Evolutionary conservation across 176 grass and related monocot species (phyloP), one percentile per base, ranked within the genome.

Genomic region (Musa acuminata): DNA sequence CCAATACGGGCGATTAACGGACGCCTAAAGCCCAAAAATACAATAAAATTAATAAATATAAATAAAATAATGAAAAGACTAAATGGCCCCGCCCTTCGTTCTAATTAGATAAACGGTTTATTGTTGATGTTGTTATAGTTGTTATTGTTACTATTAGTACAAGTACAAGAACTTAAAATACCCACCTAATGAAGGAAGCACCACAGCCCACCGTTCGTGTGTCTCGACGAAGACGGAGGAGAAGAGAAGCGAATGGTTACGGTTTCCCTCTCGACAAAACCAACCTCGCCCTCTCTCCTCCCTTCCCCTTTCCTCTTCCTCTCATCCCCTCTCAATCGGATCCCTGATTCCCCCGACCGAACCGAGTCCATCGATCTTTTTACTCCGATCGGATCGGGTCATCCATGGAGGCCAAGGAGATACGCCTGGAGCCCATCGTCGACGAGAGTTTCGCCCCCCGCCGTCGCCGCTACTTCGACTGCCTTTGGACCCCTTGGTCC

Each of bases 381-480:
- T 8, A n/a, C 13, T 19, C 11, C 52, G 13, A 19, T n/a, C 19
- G 3, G 14, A 43, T 43, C 57, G 57, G n/a, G 8, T 60, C 57
- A 73, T 80, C 27, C 64, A 79, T 63, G 71, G 52, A 16, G 71
- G 70, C 22, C 11, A 73, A 55, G 67, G 63, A 70, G 60, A 50
- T 35, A 16, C 77, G 67, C 21, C 24, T 52, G 43, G 64, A 35
- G 24, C 12, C 67, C 1, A 67, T 25, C 1, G 53, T 19, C 25
- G 83, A 79, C 11, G 81, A 60, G 3, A 83, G 86, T 71, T 87
- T 86, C 77, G 70, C 85, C 5, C 71, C 83, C 13, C 79, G 83
- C 70, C 48, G 72, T 27, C 12, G 93, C 16, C 86, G 85, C 85
- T 96, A 85, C 74, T 96, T 87, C 85, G 88, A 90, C 81, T 87